Evolutionary conservation across 2,329 filamentous ascomycete genomes (phyloP).

Genomic region (Blastomyces parvus): DNA sequence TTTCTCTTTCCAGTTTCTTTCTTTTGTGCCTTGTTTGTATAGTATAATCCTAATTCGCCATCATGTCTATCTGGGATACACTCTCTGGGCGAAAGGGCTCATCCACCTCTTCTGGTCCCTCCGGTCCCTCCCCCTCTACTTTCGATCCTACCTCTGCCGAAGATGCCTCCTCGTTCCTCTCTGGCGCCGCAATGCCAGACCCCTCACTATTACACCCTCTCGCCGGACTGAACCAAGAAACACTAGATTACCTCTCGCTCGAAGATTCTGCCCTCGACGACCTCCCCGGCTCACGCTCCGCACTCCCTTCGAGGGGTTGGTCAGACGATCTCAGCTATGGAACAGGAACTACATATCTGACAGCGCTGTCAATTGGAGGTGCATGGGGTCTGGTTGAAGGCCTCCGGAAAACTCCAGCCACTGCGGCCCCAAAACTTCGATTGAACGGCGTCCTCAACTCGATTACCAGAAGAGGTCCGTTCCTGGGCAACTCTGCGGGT

Average conservation of each 20-base stretch:
- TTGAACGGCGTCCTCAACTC: conserved; percentile 93
- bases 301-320: conserved; percentile 90
- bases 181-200: conserved; percentile 67
- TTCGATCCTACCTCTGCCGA: conserved; percentile 66
- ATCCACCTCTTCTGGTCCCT: conserved; percentile 23
- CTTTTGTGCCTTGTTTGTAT: conserved; percentile 21
- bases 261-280: conserved; percentile 85
- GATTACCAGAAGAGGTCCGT: conserved; percentile 83
- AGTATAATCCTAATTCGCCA: conserved; percentile 19
- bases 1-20: conserved; percentile 18
- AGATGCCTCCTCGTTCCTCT: conserved; percentile 81
- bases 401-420: conserved; percentile 58
- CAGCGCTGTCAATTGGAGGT: conserved; percentile 77
- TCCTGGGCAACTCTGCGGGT: conserved; percentile 90
- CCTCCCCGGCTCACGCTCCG: conserved; percentile 74
- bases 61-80: conserved; percentile 52
- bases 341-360: conserved; percentile 84
- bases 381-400: conserved; percentile 90
- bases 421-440: conserved; percentile 78
- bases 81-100: conserved; percentile 52
- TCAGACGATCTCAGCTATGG: conserved; percentile 98
- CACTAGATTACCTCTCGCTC: conserved; percentile 86
- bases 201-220: conserved; percentile 84
- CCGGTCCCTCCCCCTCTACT: conserved; percentile 42
- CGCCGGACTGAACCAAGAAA: conserved; percentile 83